A percentile compares a stretch with the other conserved stretches of the same genome.
Evolutionary conservation across 2,329 filamentous ascomycete species (phyloP).

Genomic region (Cladosporium velox): DNA sequence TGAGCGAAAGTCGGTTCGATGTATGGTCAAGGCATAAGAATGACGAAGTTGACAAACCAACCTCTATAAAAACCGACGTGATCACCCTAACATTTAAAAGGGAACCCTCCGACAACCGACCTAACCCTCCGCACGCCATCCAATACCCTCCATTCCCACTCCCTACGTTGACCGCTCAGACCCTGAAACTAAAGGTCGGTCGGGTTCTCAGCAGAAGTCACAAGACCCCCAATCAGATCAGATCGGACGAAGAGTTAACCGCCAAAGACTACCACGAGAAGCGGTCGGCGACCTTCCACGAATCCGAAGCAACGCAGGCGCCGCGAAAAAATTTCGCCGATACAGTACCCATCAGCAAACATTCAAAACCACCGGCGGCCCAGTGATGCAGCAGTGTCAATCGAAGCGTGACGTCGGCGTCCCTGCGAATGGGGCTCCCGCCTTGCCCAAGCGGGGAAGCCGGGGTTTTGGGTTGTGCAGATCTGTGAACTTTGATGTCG

Average conservation of each 20-base stretch:
- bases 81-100: neutral
- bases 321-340: neutral
- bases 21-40: neutral
- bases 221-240: neutral
- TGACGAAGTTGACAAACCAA: too few relatives aligned
- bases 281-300: neutral
- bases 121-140: neutral
- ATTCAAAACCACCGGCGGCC: neutral
- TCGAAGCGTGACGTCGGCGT: neutral
- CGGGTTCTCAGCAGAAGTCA: neutral
- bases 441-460: neutral
- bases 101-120: neutral
- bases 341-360: neutral
- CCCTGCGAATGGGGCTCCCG: neutral
- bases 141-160: neutral
- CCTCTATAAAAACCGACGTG: neutral
- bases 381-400: neutral
- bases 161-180: neutral
- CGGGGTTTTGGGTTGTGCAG: neutral
- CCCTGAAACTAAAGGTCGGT: neutral
- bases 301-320: neutral
- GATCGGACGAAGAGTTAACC: neutral
- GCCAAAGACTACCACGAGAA: too few relatives aligned
- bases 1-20: neutral
- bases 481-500: neutral